Conservation (phyloP, 495 filamentous ascomycete species). For the Hypoxylon crocopeplum region DNA sequence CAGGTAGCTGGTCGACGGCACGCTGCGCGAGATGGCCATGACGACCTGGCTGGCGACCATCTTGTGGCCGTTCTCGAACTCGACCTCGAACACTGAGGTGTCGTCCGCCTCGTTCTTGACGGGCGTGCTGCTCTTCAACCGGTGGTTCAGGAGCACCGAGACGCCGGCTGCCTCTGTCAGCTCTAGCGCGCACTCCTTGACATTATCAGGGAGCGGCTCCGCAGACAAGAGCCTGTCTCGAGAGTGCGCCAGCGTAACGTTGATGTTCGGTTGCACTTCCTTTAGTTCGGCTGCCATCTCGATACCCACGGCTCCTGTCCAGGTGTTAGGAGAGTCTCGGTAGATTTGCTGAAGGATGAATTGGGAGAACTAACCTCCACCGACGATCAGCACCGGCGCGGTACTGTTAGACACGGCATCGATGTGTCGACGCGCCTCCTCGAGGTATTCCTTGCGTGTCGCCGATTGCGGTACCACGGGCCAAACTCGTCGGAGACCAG, state of each 20-base stretch:
- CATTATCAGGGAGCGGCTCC: slow-evolving; percentile 70
- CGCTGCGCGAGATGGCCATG: slow-evolving; percentile 63
- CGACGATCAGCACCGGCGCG: slow-evolving; percentile 66
- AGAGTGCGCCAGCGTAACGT: slow-evolving; percentile 73
- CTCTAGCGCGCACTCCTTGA: slow-evolving; percentile 59
- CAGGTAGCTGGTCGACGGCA: slow-evolving; percentile 63
- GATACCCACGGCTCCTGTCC: slow-evolving; percentile 69
- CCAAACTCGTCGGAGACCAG: slow-evolving; percentile 66
- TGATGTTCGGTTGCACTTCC: slow-evolving; percentile 59
- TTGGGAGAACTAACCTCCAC: slow-evolving; percentile 47
- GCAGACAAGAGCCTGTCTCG: slow-evolving; percentile 66
- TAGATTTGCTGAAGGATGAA: background rate
- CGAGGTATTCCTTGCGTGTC: slow-evolving; percentile 59
- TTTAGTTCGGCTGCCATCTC: slow-evolving; percentile 76
- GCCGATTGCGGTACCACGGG: slow-evolving; percentile 67
- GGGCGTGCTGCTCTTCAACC: slow-evolving; percentile 50
- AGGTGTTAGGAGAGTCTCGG: background rate
- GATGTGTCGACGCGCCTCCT: slow-evolving; percentile 60
- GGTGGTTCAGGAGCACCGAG: slow-evolving; percentile 59
- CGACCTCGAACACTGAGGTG: slow-evolving; percentile 48
- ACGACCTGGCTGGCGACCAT: slow-evolving; percentile 63
- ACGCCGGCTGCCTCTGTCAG: slow-evolving; percentile 62
- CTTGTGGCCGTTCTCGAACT: slow-evolving; percentile 60
- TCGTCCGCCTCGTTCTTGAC: slow-evolving; percentile 36
- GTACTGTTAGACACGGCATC: slow-evolving; percentile 43